These are phyloP conservation scores for Pseudoneurospora amorphoporcata DNA, from an alignment of 495 filamentous ascomycete genomes.

Conservation along the genomic window DNA sequence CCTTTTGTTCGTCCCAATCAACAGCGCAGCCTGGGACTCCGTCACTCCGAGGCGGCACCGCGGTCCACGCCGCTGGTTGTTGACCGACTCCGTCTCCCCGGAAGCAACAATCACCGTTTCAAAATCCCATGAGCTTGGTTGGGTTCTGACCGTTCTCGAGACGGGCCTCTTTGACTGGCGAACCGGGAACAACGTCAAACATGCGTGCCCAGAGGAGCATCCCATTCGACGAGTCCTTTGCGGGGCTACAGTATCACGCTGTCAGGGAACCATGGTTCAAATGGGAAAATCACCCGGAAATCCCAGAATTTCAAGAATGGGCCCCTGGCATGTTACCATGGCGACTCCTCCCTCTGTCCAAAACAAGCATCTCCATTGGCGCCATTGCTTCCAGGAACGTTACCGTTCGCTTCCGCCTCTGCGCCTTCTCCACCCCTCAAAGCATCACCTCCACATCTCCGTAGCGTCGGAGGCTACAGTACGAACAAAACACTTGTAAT, in stretches of 20 bases:
- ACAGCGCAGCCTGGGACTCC: neutral
- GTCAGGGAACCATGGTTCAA: constrained; percentile 6
- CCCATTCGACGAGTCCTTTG: constrained; percentile 14
- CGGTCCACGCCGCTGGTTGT: neutral
- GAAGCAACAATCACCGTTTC: neutral
- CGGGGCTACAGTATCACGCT: constrained; percentile 11
- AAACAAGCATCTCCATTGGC: neutral
- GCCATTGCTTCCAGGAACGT: neutral
- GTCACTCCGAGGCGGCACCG: neutral
- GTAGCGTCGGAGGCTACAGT: neutral
- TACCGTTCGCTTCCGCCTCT: neutral
- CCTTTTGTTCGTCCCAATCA: neutral
- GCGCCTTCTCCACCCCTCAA: neutral
- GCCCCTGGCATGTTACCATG: neutral
- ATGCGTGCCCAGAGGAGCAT: neutral
- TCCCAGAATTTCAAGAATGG: constrained; percentile 12
- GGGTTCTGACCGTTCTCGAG: neutral
- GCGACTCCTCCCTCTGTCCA: neutral
- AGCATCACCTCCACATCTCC: neutral
- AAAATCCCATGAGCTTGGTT: neutral
- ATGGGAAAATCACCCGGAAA: constrained; percentile 20
- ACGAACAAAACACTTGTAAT: neutral
- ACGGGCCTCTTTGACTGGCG: neutral
- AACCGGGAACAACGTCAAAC: neutral
- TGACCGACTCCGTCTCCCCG: neutral